These are phyloP conservation scores for Conticribra guillardii DNA, from an alignment of 108 stramenopile genomes.

Conservation along the genomic window DNA sequence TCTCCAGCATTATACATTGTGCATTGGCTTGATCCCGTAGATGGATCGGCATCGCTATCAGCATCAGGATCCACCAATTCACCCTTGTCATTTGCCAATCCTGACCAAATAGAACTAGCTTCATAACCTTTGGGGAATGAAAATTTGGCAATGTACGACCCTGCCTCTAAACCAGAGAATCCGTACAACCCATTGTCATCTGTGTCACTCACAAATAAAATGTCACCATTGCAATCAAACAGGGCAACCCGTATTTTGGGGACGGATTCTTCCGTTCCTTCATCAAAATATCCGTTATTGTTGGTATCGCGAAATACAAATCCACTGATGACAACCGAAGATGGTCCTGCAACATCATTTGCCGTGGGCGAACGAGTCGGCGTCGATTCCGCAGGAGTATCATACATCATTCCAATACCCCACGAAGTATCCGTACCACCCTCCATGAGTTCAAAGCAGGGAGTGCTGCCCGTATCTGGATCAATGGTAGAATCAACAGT, in stretches of 20 bases:
- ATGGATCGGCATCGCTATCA: conserved; percentile 36
- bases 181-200: conserved; percentile 38
- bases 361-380: background rate
- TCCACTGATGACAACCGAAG: conserved; percentile 12
- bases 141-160: conserved; percentile 11
- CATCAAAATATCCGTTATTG: conserved; percentile 21
- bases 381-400: background rate
- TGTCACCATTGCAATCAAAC: conserved; percentile 36
- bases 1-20: conserved; percentile 23
- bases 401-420: conserved; percentile 17
- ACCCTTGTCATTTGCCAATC: conserved; percentile 27
- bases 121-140: conserved; percentile 17
- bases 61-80: conserved; percentile 26
- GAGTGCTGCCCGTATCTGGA: conserved; percentile 26
- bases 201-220: conserved; percentile 12
- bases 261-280: conserved; percentile 20
- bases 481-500: conserved; percentile 16
- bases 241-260: conserved; percentile 33
- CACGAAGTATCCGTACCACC: conserved; percentile 9
- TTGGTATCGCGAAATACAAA: conserved; percentile 16
- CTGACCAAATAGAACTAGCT: conserved; percentile 18
- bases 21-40: conserved; percentile 27
- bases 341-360: background rate
- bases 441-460: conserved; percentile 23
- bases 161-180: background rate